Evolutionary conservation across 2,329 filamentous ascomycete genomes (phyloP).

Genomic region (Penicillium sp.): DNA sequence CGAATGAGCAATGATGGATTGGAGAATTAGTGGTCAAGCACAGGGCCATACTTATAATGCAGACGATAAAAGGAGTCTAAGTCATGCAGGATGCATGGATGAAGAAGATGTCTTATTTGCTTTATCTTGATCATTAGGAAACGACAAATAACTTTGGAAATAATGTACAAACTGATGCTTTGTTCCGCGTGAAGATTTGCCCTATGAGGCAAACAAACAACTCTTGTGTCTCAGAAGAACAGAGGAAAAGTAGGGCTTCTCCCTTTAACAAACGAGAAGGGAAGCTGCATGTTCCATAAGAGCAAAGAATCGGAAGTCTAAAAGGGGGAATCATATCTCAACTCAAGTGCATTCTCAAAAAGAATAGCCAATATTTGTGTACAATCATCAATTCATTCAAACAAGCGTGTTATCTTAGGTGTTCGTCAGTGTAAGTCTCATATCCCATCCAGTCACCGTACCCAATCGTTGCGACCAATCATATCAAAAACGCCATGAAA

Average conservation of each 20-base stretch:
- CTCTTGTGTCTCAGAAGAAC: background rate
- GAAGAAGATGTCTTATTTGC: background rate
- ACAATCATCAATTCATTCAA: slow-evolving; percentile 25
- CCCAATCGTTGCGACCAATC: slow-evolving; percentile 3
- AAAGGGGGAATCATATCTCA: background rate
- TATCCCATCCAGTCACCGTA: slow-evolving; percentile 6
- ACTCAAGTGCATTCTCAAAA: background rate
- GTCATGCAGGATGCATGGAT: background rate
- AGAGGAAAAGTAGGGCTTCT: background rate
- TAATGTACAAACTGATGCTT: background rate
- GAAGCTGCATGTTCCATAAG: background rate
- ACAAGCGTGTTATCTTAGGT: slow-evolving; percentile 14
- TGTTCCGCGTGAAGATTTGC: background rate
- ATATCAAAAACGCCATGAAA: slow-evolving; percentile 17
- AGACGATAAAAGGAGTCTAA: background rate
- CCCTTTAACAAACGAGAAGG: background rate
- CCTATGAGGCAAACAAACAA: background rate
- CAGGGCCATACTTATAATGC: background rate
- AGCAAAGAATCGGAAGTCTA: background rate
- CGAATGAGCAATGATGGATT: background rate
- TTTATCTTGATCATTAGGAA: background rate
- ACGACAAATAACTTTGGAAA: background rate
- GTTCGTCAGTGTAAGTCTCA: slow-evolving; percentile 18
- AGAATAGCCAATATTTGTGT: slow-evolving; percentile 1
- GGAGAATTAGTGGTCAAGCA: no score